A percentile compares a stretch with the other conserved stretches of the same genome.
Conservation (phyloP, 2,329 filamentous ascomycete species). For the Tolypocladium cylindrosporum region DNA sequence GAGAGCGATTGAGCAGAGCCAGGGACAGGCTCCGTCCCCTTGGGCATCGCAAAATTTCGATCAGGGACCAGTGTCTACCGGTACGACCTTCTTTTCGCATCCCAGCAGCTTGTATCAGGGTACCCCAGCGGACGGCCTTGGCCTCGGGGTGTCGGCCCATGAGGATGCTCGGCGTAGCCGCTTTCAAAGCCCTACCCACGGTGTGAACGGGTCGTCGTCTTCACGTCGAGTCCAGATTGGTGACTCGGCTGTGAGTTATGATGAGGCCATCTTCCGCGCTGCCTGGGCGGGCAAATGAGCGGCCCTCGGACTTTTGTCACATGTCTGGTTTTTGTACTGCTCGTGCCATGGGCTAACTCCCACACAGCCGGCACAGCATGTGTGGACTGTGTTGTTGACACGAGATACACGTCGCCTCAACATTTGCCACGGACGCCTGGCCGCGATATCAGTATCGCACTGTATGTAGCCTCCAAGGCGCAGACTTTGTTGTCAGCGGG, state of each 20-base stretch:
- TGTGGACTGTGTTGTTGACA: not conserved
- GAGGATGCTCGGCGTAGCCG: constrained; percentile 3
- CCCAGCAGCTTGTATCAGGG: constrained; percentile 40
- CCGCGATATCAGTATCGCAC: not conserved
- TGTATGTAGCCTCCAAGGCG: not conserved
- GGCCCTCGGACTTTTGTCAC: not conserved
- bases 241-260: constrained; percentile 22
- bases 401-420: not conserved
- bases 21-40: constrained; percentile 8
- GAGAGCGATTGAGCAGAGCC: constrained; percentile 8
- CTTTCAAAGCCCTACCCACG: constrained; percentile 7
- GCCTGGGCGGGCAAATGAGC: constrained; percentile 16
- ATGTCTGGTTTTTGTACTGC: not conserved
- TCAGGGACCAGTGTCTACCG: constrained; percentile 15
- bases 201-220: constrained; percentile 5
- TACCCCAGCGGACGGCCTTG: constrained; percentile 24
- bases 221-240: constrained; percentile 20
- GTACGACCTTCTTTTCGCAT: constrained; percentile 32
- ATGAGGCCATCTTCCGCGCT: constrained; percentile 23
- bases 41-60: constrained; percentile 9
- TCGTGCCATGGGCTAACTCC: not conserved
- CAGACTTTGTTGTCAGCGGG: not conserved
- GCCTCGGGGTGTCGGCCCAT: constrained; percentile 1
- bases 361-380: not conserved
- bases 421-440: not conserved